Percentiles rank a stretch among this genome's conserved stretches.
These are phyloP conservation scores for Lolium multiflorum DNA, from an alignment of 176 grass and related monocot species.

Conservation along the genomic window DNA sequence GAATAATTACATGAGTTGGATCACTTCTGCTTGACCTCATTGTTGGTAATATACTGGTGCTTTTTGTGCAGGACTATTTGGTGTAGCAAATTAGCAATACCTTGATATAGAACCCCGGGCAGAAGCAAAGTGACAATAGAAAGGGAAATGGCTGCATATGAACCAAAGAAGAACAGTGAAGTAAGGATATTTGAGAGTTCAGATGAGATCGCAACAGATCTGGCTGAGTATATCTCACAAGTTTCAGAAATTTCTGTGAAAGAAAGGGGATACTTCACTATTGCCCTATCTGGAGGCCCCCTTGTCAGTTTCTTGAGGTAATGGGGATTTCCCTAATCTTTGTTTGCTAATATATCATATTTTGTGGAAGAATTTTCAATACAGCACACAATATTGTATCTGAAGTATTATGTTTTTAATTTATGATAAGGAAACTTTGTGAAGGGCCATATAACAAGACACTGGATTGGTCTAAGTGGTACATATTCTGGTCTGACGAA, in stretches of 20 bases:
- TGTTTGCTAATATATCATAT: slow-evolving; percentile 16
- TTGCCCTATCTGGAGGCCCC: slow-evolving; percentile 82
- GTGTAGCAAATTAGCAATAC: slow-evolving; percentile 18
- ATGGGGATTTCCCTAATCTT: slow-evolving; percentile 25
- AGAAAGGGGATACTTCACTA: slow-evolving; percentile 91
- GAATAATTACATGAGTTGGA: slow-evolving; percentile 13
- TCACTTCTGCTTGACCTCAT: slow-evolving; percentile 20
- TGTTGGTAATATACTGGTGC: slow-evolving; percentile 37
- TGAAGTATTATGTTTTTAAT: slow-evolving; percentile 24
- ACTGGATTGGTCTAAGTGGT: slow-evolving; percentile 99
- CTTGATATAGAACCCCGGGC: slow-evolving; percentile 27
- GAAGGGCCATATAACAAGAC: slow-evolving; percentile 92
- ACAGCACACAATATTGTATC: background rate
- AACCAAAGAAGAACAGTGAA: slow-evolving; percentile 70
- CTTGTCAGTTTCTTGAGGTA: slow-evolving; percentile 84
- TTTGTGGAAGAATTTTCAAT: slow-evolving; percentile 16
- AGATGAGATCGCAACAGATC: slow-evolving; percentile 82
- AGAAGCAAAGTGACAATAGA: slow-evolving; percentile 44
- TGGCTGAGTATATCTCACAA: slow-evolving; percentile 89
- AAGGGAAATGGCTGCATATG: slow-evolving; percentile 60
- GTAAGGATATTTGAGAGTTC: slow-evolving; percentile 82
- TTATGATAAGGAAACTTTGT: slow-evolving; percentile 84
- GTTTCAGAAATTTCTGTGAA: slow-evolving; percentile 96
- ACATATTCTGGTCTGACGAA: slow-evolving; percentile 94
- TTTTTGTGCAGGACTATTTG: slow-evolving; percentile 55